Base-by-base conservation (phyloP, 306 rosid species). In the Luffa acutangula region DNA sequence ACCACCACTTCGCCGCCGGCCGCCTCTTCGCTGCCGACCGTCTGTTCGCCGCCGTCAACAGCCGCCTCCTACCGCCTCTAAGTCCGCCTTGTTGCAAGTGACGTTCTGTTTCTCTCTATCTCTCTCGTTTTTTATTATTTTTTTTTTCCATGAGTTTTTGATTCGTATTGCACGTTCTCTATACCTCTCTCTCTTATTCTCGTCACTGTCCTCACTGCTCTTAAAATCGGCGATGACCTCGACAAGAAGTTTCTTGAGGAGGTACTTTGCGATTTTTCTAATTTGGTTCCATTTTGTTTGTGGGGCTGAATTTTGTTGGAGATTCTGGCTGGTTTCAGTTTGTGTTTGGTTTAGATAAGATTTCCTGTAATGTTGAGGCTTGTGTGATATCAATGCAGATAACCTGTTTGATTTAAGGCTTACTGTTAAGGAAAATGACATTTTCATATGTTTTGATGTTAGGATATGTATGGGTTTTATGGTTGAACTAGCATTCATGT, bases 231-330 rank as follows among this genome's bases (percentile, higher is more conserved):
- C 13, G 84, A 90, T 6, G 87, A 87, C 78, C 97, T 93, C 73
- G 97, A 93, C 85, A 75, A 72, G 54, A 88, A 90, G 3, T 93
- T 81, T 80, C 88, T 87, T 6, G 94, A 92, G 81, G 98, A 93
- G 94, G 98, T 93, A 86, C 48, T 45, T 71, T 14, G 9, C 37
- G 2, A 43, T 12, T 21, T 25, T 25, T 78, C 33, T 46, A 48
- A 46, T 63, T 78, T 25, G 0, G 36, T 33, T 59, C 25, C 14
- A 14, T 60, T 58, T 59, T 63, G n/a, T 78, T 78, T 25, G 25
- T 51, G 78, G 78, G 56, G 43, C 56, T 59, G 12, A 25, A 20
- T 78, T 77, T 20, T 78, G 58, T 43, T 60, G 71, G 52, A 41
- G 53, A 39, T 54, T 54, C 69, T 76, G 36, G 69, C 33, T 9